Conservation (phyloP, 345 rosid species). For the Balakata baccata region DNA sequence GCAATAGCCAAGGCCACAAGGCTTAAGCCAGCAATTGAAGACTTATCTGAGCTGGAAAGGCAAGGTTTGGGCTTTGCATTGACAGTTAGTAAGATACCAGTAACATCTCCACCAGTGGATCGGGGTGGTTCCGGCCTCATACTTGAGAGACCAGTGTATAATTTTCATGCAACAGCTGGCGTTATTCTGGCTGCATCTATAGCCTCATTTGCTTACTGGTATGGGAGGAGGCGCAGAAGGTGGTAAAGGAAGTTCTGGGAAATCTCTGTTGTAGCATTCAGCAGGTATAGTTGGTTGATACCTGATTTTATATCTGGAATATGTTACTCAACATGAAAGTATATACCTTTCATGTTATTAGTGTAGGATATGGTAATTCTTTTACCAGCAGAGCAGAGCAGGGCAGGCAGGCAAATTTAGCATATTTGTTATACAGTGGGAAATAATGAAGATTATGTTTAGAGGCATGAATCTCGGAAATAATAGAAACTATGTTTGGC, state of each 20-base stretch:
- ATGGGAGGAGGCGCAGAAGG: constrained; percentile 76
- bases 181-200: constrained; percentile 75
- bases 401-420: too few species aligned
- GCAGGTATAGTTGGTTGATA: constrained; percentile 23
- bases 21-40: constrained; percentile 54
- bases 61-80: constrained; percentile 66
- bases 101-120: constrained; percentile 25
- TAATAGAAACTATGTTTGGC: too few species aligned
- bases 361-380: not conserved
- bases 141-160: constrained; percentile 46
- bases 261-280: constrained; percentile 34
- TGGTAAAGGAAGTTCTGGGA: constrained; percentile 46
- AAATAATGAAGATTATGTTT: not conserved
- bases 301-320: not conserved
- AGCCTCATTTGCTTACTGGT: constrained; percentile 87
- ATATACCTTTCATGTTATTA: not conserved
- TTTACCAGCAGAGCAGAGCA: not conserved
- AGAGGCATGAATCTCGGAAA: too few species aligned
- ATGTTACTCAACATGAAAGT: not conserved
- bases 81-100: constrained; percentile 43
- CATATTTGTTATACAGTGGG: not conserved
- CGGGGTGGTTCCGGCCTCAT: constrained; percentile 34
- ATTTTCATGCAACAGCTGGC: constrained; percentile 72
- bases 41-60: constrained; percentile 52
- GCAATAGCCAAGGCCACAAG: constrained; percentile 70